phyloP scores from a whole-genome alignment of 257 asterid genomes.

The Galeopsis tetrahit region DNA sequence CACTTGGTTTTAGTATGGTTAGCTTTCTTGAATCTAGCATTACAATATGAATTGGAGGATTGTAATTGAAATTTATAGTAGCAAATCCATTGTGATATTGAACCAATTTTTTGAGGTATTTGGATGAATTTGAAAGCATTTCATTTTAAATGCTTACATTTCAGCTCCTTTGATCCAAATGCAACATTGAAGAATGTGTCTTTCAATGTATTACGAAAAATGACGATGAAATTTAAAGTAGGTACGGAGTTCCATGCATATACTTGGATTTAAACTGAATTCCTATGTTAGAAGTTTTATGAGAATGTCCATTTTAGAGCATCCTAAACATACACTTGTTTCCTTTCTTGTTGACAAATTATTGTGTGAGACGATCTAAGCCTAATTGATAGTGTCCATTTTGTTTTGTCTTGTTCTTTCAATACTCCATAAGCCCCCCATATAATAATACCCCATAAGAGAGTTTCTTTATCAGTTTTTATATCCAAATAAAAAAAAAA shows the following conservation, averaged over 20 bases:
- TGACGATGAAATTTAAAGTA: too few species aligned
- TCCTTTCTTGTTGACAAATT: not conserved
- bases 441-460: not conserved
- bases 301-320: not conserved
- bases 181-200: not conserved
- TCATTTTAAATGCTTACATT: not conserved
- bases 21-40: not conserved
- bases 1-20: not conserved
- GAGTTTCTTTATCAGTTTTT: not conserved
- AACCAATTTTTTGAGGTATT: not conserved
- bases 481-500: not conserved
- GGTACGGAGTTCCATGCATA: too few species aligned
- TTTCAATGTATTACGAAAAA: too few species aligned
- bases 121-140: conserved; percentile 1
- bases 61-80: too few species aligned
- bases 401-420: conserved; percentile 1
- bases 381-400: not conserved
- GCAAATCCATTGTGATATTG: not conserved
- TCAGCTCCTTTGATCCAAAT: not conserved
- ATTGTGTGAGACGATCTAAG: not conserved
- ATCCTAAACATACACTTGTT: not conserved
- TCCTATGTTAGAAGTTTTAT: not conserved
- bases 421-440: not conserved
- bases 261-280: too few species aligned
- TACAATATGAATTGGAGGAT: too few species aligned